A percentile compares a stretch with the other conserved stretches of the same genome.
Conservation (phyloP, 1,284 basidiomycete genomes). For the Tilletia walkeri region DNA sequence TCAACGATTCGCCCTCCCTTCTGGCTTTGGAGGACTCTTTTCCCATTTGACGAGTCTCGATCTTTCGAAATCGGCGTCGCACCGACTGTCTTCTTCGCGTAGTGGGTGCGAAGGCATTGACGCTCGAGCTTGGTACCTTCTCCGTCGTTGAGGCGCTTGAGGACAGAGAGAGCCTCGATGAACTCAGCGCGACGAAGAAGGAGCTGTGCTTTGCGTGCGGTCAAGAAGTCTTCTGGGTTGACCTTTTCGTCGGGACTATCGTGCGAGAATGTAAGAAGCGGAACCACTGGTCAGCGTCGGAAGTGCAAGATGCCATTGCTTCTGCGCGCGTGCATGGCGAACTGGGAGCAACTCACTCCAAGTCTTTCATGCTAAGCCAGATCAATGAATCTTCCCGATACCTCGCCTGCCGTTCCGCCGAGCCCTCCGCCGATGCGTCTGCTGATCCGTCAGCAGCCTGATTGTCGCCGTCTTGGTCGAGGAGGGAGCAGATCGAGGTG, state of each 20-base stretch:
- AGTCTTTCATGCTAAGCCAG: constrained; percentile 35
- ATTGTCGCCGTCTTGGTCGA: background rate
- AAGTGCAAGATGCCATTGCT: background rate
- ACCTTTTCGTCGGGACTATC: constrained; percentile 26
- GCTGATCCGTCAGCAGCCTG: background rate
- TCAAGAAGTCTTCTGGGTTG: constrained; percentile 23
- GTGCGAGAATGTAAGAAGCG: background rate
- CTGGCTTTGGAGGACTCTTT: background rate
- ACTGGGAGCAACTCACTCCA: constrained; percentile 16
- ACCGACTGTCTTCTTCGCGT: constrained; percentile 4
- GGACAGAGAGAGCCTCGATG: constrained; percentile 31
- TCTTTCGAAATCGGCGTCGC: constrained; percentile 25
- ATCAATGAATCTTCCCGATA: constrained; percentile 20
- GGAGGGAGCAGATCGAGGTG: constrained; percentile 28
- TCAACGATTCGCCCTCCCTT: background rate
- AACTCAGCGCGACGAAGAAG: constrained; percentile 39
- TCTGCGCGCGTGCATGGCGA: background rate
- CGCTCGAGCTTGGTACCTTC: constrained; percentile 22
- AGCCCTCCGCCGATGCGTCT: background rate
- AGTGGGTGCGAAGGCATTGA: background rate
- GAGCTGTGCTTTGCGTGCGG: constrained; percentile 33
- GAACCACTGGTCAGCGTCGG: no score
- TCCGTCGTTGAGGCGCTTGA: constrained; percentile 30
- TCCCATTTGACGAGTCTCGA: background rate
- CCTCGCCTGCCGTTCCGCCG: background rate